Evolutionary conservation across 2,329 filamentous ascomycete species (phyloP), one percentile per base, ranked within the genome.

Genomic region (Cercospora sp.): DNA sequence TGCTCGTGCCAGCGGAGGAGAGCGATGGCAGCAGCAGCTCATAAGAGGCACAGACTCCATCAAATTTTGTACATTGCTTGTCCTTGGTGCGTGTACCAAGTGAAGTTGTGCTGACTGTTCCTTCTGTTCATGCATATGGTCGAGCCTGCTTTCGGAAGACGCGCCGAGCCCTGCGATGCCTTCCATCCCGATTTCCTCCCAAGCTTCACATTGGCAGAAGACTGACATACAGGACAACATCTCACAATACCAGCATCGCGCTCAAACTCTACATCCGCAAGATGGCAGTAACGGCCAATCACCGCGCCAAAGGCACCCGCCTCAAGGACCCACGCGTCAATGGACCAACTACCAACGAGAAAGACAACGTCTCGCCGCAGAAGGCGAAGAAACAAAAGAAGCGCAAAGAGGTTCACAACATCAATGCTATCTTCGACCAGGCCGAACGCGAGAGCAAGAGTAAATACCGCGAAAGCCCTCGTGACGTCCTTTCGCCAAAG

Each of bases 1-100:
- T 98, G n/a, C 82, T 99, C 66, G 88, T 90, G 16, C 81, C 85
- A 2, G 85, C 89, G 69, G 88, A 89, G 63, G 88, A 89, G 65
- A 73, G 72, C 28, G 72, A 72, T 21, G 66, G 66, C 32, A 64
- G 62, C 62, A 64, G 49, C 51, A 70, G 69, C 55, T 67, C 67
- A 28, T 68, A 64, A 65, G 43, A 51, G 59, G 55, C 61, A 53
- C 37, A 61, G 24, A 43, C 43, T 26, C 18, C 28, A 55, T 28
- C 16, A 66, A 51, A 55, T 55, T 8, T 40, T 61, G 66, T 71
- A 68, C 64, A 71, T 26, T 57, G 45, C 26, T 26, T 61, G 43
- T 26, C 21, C 24, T 32, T n/a, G 32, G 21, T n/a, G 57, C 59
- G 16, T 62, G 26, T 62, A 66, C 59, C 60, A 49, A 40, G 32